These are phyloP conservation scores for Tulasnella sp. DNA, from an alignment of 768 basidiomycete genomes.

Conservation along the genomic window DNA sequence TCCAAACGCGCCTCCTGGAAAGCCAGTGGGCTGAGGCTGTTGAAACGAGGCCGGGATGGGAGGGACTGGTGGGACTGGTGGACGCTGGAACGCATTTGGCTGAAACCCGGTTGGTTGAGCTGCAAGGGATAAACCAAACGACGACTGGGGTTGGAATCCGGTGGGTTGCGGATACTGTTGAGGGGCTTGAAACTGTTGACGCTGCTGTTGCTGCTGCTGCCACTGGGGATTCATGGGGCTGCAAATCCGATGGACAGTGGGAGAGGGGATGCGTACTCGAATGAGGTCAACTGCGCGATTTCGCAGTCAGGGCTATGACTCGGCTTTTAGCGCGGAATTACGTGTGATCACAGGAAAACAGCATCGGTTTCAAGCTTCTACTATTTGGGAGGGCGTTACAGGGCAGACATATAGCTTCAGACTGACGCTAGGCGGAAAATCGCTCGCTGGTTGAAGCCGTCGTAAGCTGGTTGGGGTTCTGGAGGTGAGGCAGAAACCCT, in stretches of 20 bases:
- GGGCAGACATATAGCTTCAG: too few species aligned
- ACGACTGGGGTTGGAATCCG: slow-evolving; percentile 48
- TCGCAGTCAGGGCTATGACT: slow-evolving; percentile 4
- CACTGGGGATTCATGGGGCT: neutral
- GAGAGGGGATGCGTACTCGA: neutral
- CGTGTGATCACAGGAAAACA: neutral
- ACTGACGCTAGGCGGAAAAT: too few species aligned
- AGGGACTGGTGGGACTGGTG: slow-evolving; percentile 11
- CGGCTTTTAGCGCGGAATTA: slow-evolving; percentile 9
- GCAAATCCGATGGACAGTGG: neutral
- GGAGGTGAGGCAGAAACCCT: neutral
- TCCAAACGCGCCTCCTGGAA: slow-evolving; percentile 9
- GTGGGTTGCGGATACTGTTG: slow-evolving; percentile 70
- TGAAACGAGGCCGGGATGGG: slow-evolving; percentile 8
- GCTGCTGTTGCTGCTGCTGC: slow-evolving; percentile 25
- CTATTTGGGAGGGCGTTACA: too few species aligned
- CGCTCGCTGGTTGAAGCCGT: neutral
- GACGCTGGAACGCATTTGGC: slow-evolving; percentile 38
- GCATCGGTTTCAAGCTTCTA: neutral
- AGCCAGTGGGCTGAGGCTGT: slow-evolving; percentile 23
- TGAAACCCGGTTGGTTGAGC: slow-evolving; percentile 59
- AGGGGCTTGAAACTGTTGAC: slow-evolving; percentile 19
- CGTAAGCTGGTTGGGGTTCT: neutral
- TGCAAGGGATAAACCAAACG: slow-evolving; percentile 43
- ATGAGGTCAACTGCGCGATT: slow-evolving; percentile 3